Percentiles rank a stretch among this genome's conserved stretches.
phyloP scores from a whole-genome alignment of 805 yeast species.

The Candida maris region DNA sequence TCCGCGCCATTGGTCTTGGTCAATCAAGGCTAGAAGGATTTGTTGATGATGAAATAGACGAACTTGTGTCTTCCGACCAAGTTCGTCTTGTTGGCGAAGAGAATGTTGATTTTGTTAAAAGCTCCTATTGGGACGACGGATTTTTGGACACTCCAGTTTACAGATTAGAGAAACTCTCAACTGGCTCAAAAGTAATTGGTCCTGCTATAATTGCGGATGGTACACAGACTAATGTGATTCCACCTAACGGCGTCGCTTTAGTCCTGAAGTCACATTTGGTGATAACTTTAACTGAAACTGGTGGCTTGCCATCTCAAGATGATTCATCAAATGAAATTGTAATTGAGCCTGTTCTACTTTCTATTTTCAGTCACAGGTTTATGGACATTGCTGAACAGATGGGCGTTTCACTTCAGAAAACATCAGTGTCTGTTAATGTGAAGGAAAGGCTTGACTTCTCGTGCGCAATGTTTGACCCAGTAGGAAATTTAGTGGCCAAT shows the following conservation, averaged over 20 bases:
- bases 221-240: slow-evolving; percentile 75
- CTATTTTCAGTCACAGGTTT: slow-evolving; percentile 78
- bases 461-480: slow-evolving; percentile 75
- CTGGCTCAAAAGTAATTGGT: slow-evolving; percentile 56
- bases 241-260: slow-evolving; percentile 56
- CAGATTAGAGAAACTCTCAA: slow-evolving; percentile 46
- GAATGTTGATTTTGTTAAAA: slow-evolving; percentile 35
- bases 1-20: slow-evolving; percentile 68
- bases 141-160: slow-evolving; percentile 52
- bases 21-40: slow-evolving; percentile 35
- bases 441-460: slow-evolving; percentile 82
- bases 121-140: slow-evolving; percentile 56
- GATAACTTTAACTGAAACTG: slow-evolving; percentile 28
- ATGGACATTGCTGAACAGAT: slow-evolving; percentile 91
- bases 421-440: slow-evolving; percentile 78
- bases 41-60: slow-evolving; percentile 51
- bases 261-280: slow-evolving; percentile 62
- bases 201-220: slow-evolving; percentile 78
- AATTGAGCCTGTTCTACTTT: slow-evolving; percentile 67
- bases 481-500: slow-evolving; percentile 79
- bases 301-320: slow-evolving; percentile 12
- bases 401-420: slow-evolving; percentile 77
- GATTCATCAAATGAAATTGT: slow-evolving; percentile 15
- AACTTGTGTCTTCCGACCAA: slow-evolving; percentile 23
- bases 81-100: slow-evolving; percentile 24